These are phyloP conservation scores for Chaetomium tenue DNA, from an alignment of 495 filamentous ascomycete genomes.

Conservation along the genomic window DNA sequence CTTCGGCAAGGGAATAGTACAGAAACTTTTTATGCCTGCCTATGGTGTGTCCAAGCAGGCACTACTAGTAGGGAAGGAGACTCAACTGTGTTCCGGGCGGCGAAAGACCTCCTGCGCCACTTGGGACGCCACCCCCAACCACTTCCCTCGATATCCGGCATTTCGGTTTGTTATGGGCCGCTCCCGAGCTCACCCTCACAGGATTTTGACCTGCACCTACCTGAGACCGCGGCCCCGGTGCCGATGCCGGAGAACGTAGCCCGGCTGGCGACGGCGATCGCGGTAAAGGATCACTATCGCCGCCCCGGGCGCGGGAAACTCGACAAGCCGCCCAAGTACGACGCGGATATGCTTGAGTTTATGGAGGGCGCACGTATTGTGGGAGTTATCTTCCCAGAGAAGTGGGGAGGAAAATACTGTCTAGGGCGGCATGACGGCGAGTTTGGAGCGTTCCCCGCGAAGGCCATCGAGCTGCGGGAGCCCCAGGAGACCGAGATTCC, in stretches of 20 bases:
- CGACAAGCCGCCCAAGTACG: slow-evolving; percentile 38
- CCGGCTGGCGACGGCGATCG: slow-evolving; percentile 36
- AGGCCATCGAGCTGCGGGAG: slow-evolving; percentile 36
- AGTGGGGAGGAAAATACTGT: slow-evolving; percentile 48
- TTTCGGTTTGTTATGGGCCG: slow-evolving; percentile 41
- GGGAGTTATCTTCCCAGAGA: slow-evolving; percentile 46
- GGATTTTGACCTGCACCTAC: slow-evolving; percentile 47
- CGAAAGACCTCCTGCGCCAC: slow-evolving; percentile 38
- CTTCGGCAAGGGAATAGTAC: slow-evolving; percentile 26
- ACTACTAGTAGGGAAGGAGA: slow-evolving; percentile 35
- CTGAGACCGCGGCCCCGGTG: slow-evolving; percentile 32
- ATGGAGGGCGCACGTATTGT: slow-evolving; percentile 45
- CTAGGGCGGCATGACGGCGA: slow-evolving; percentile 48
- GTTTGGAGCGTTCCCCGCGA: slow-evolving; percentile 44
- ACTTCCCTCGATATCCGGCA: slow-evolving; percentile 38
- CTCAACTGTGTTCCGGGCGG: slow-evolving; percentile 41
- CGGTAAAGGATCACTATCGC: slow-evolving; percentile 36
- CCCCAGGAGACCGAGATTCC: slow-evolving; percentile 36
- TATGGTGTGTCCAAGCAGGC: slow-evolving; percentile 38
- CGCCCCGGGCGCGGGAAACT: slow-evolving; percentile 32
- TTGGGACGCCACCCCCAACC: slow-evolving; percentile 41
- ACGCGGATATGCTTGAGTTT: slow-evolving; percentile 44
- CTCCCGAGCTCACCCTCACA: slow-evolving; percentile 23
- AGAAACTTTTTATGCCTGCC: slow-evolving; percentile 35
- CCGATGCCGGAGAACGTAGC: slow-evolving; percentile 37